Evolutionary conservation across 2,329 filamentous ascomycete species (phyloP).

Genomic region (Sporothrix dimorphospora): DNA sequence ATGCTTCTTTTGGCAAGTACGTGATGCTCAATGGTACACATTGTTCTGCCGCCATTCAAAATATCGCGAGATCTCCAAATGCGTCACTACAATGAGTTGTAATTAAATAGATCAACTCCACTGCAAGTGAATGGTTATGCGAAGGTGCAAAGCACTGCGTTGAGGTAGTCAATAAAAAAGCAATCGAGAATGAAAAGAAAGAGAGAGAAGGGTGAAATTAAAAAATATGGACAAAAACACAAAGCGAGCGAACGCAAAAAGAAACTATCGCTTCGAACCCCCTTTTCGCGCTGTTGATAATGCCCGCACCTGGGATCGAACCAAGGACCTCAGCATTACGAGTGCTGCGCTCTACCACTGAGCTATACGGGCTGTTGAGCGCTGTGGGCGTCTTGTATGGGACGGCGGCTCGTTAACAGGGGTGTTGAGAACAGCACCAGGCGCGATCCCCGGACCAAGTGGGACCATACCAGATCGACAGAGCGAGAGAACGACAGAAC

Average conservation of each 20-base stretch:
- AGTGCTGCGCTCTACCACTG: slow-evolving; percentile 28
- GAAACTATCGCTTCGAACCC: neutral
- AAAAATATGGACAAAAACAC: neutral
- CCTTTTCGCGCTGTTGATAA: neutral
- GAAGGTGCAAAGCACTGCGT: neutral
- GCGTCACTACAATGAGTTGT: neutral
- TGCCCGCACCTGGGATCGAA: slow-evolving; percentile 28
- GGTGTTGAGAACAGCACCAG: slow-evolving; percentile 13
- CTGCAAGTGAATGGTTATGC: neutral
- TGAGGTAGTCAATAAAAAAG: neutral
- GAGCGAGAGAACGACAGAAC: neutral
- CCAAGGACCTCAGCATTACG: slow-evolving; percentile 28
- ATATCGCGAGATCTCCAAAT: neutral
- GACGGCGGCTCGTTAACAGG: slow-evolving; percentile 9
- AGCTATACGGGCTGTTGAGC: slow-evolving; percentile 22
- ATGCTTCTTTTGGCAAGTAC: neutral
- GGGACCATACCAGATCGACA: neutral
- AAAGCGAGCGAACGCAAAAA: neutral
- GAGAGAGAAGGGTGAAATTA: neutral
- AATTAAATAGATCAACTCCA: neutral
- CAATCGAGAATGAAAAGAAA: neutral
- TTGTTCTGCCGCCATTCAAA: neutral
- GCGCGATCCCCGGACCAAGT: neutral
- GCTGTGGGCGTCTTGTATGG: slow-evolving; percentile 8
- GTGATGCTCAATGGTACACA: neutral